A percentile compares a stretch with the other conserved stretches of the same genome.
phyloP scores from a whole-genome alignment of 768 basidiomycete genomes.

The Calocybe cyanea region DNA sequence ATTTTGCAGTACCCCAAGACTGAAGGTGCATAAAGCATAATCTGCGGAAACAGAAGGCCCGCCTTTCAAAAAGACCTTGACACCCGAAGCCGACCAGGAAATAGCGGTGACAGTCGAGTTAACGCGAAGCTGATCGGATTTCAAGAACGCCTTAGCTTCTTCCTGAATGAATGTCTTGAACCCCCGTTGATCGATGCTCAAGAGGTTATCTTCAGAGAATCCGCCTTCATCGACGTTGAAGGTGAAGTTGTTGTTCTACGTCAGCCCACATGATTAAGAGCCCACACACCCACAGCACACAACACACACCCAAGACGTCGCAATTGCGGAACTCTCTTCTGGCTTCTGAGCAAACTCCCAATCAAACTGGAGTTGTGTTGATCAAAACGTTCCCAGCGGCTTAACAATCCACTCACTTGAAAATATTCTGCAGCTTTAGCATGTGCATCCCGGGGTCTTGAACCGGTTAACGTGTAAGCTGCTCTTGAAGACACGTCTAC shows the following conservation, averaged over 20 bases:
- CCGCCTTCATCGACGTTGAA: conserved; percentile 48
- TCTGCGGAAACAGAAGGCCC: conserved; percentile 45
- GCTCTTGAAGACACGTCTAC: conserved; percentile 53
- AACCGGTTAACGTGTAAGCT: conserved; percentile 50
- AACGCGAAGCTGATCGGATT: conserved; percentile 40
- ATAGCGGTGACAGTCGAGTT: conserved; percentile 50
- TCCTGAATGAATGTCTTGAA: conserved; percentile 53
- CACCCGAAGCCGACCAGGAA: conserved; percentile 39
- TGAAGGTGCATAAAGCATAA: conserved; percentile 65
- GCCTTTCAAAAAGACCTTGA: conserved; percentile 42
- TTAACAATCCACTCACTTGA: conserved; percentile 28
- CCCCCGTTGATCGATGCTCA: conserved; percentile 60
- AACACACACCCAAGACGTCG: conserved; percentile 54
- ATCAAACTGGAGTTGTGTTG: conserved; percentile 26
- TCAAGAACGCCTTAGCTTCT: conserved; percentile 55
- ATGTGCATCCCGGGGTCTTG: conserved; percentile 39
- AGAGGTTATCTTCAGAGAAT: conserved; percentile 49
- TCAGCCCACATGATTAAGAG: conserved; percentile 2
- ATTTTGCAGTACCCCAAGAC: conserved; percentile 66
- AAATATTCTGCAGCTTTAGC: conserved; percentile 57
- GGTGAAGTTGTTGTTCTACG: conserved; percentile 62
- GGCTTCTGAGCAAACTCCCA: conserved; percentile 59
- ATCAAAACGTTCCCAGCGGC: no score
- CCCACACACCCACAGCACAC: background rate
- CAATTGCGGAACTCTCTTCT: conserved; percentile 59